Evolutionary conservation across 106 monocot species (phyloP), one percentile per base, ranked within the genome.

Genomic region (Dendrobium officinale): DNA sequence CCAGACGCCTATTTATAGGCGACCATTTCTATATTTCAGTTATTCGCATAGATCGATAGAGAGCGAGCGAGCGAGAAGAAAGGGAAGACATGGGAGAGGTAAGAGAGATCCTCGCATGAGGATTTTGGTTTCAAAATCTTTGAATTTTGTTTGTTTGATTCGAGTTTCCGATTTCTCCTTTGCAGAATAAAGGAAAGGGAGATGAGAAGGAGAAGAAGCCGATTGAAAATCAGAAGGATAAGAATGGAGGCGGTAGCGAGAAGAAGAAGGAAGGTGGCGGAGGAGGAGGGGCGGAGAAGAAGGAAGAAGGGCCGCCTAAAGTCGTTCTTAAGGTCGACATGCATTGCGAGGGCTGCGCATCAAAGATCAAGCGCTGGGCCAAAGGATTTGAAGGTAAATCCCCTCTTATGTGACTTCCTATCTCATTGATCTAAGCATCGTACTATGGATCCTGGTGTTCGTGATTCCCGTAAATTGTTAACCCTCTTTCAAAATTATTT

Each of bases 311-410:
- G 2, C 27, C 67, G 6, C 22, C 78, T 56, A 82, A 73, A 42
- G 84, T 87, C 55, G 86, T 90, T 20, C 75, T 93, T 58, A 88
- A 83, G 67, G 77, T 88, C 42, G 86, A 86, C 26, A 79, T 93
- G 86, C 93, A 93, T 82, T 93, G 90, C 86, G 86, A 93, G 74
- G 93, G 90, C 17, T 93, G 93, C 83, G 77, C 82, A 49, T 70
- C 59, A 42, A 86, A 90, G 83, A 77, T 93, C 70, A 82, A 78
- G 76, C 78, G 73, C 31, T 56, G 86, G 29, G 79, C 87, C 77
- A 85, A 51, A 45, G 87, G 81, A 74, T 70, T 93, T 68, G 77
- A 77, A 86, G 92, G 92, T 90, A n/a, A 61, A 61, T 6, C 61
- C 13, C 51, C 13, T 13, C 2, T 13, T 51, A 15, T 13, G 3